phyloP scores from a whole-genome alignment of 257 asterid species.

The Echites panduratus region DNA sequence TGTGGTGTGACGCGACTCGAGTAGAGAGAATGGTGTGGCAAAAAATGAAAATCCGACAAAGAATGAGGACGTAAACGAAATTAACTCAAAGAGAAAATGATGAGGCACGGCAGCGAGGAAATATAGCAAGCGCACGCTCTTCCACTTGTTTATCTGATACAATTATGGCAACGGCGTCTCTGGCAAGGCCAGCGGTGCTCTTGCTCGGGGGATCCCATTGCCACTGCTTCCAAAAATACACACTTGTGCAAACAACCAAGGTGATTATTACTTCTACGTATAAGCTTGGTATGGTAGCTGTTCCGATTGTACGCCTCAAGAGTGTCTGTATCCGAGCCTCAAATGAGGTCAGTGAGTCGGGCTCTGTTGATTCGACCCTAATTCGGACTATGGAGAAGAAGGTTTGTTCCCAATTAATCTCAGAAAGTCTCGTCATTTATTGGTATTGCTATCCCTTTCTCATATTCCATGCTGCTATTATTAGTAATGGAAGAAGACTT shows the following conservation, averaged over 20 bases:
- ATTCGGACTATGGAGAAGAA: conserved; percentile 82
- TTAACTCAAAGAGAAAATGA: background rate
- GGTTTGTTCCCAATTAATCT: conserved; percentile 31
- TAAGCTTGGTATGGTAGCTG: conserved; percentile 3
- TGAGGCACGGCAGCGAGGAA: too few relatives aligned
- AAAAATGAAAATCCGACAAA: background rate
- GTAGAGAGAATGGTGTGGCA: background rate
- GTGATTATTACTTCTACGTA: background rate
- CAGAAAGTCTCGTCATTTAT: background rate
- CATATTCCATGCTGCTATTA: too few relatives aligned
- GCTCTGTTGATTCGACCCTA: conserved; percentile 48
- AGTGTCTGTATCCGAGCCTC: conserved; percentile 51
- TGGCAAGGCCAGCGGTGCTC: background rate
- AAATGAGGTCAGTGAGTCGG: conserved; percentile 25
- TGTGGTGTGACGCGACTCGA: too few relatives aligned
- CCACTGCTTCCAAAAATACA: background rate
- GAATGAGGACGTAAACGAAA: background rate
- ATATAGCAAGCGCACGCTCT: too few relatives aligned
- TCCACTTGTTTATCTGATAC: background rate
- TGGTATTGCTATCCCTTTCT: background rate
- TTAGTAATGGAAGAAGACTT: too few relatives aligned
- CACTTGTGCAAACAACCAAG: background rate
- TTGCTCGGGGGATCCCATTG: background rate
- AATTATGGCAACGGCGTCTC: background rate
- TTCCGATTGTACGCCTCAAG: conserved; percentile 25